These are phyloP conservation scores for Metarhizium robertsii DNA, from an alignment of 2,329 filamentous ascomycete genomes.

Conservation along the genomic window DNA sequence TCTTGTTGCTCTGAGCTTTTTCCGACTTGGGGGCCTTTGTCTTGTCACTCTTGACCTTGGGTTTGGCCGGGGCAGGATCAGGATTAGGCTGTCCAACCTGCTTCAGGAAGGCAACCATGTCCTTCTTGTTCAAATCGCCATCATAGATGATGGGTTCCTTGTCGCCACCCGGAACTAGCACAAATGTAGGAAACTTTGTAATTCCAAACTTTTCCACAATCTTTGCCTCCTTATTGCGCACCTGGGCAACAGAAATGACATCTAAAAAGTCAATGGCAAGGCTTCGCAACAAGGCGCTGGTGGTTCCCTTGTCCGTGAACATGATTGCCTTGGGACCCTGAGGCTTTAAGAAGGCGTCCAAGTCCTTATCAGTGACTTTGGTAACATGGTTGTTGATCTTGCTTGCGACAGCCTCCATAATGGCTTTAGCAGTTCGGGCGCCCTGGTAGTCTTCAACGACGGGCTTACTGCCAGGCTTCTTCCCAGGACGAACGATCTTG, in stretches of 20 bases:
- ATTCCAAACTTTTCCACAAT: conserved; percentile 68
- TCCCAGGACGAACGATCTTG: conserved; percentile 82
- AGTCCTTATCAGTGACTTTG: conserved; percentile 66
- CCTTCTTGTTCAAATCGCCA: conserved; percentile 77
- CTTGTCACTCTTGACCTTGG: conserved; percentile 27
- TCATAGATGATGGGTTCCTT: conserved; percentile 64
- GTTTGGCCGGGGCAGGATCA: conserved; percentile 44
- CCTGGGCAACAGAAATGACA: conserved; percentile 68
- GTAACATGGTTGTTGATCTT: conserved; percentile 91
- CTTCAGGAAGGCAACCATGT: conserved; percentile 73
- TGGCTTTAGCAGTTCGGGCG: conserved; percentile 70
- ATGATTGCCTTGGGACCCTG: conserved; percentile 75
- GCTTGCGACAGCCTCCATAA: conserved; percentile 74
- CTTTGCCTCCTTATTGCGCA: conserved; percentile 69
- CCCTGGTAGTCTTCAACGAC: conserved; percentile 88
- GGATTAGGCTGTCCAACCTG: conserved; percentile 72
- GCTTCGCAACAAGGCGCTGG: conserved; percentile 71
- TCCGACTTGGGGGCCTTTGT: conserved; percentile 15
- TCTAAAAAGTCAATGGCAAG: conserved; percentile 87
- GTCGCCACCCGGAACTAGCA: conserved; percentile 66
- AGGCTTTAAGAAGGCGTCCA: conserved; percentile 66
- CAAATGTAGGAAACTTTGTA: conserved; percentile 66
- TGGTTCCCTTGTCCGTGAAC: conserved; percentile 88
- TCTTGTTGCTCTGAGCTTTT: conserved; percentile 28
- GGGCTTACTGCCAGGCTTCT: conserved; percentile 66